Evolutionary conservation across 2,329 filamentous ascomycete species (phyloP), one percentile per base, ranked within the genome.

Genomic region (Alternaria novae-zelandiae): DNA sequence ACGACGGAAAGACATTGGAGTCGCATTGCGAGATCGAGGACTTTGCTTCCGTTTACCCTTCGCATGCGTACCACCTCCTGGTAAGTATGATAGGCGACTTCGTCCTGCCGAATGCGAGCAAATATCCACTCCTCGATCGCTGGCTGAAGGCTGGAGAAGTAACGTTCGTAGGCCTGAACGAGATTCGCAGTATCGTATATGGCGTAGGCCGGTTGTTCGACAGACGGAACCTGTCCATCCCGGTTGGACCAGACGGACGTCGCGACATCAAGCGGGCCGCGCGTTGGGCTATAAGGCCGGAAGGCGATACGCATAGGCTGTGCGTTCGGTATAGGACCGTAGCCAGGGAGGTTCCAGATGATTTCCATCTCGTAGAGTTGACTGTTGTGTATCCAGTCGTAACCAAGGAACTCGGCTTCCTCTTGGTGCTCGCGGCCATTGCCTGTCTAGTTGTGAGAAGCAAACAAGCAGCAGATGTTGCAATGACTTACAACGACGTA

Each of bases 381-480:
- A 43, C 68, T 70, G 43, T 69, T 70, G 12, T 71, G 65, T 28
- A 73, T 62, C 74, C 74, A 79, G 30, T 73, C 72, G 45, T 77
- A 78, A 11, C 59, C 64, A 20, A 75, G 54, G 30, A 78, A 80
- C 26, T 75, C 72, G 15, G 73, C 78, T 57, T 78, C 73, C 26
- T 71, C 68, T 59, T 80, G 78, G 43, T 74, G 72, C 49, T 78
- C 78, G 28, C 77, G 76, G 13, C 76, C 78, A 64, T 80, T 79
- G 57, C 76, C 76, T 76, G 43, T 28, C 21, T n/a, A 10, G 30
- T 20, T n/a, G 44, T 75, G 8, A 72, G 66, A 30, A 54, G 17
- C 7, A 20, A 3, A 17, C 28, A 7, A 57, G 15, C 10, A 49
- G 20, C 4, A 13, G 12, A 20, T 12, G 2, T 11, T 7, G 20